These are phyloP conservation scores for Steccherinum ochraceum DNA, from an alignment of 768 basidiomycete genomes.

Conservation along the genomic window DNA sequence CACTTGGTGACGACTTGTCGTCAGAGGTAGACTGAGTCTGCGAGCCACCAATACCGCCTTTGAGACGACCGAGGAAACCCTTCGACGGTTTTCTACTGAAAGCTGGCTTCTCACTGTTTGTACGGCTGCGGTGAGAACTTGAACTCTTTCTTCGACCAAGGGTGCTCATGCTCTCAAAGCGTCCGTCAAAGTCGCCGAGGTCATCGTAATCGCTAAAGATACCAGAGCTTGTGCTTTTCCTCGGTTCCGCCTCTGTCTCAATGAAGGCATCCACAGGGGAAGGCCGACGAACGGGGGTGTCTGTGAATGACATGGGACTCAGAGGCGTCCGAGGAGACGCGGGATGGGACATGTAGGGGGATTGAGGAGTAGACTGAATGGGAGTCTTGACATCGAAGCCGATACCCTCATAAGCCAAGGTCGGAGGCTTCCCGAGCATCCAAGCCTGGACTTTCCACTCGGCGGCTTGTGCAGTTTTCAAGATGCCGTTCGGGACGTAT, in stretches of 20 bases:
- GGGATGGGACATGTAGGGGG: conserved; percentile 23
- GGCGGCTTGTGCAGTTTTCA: conserved; percentile 93
- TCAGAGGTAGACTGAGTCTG: conserved; percentile 34
- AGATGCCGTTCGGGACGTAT: conserved; percentile 87
- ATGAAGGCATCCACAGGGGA: conserved; percentile 19
- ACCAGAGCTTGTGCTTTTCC: conserved; percentile 69
- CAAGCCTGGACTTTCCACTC: conserved; percentile 97
- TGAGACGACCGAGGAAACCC: conserved; percentile 63
- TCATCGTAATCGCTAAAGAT: conserved; percentile 86
- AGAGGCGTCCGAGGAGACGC: conserved; percentile 16
- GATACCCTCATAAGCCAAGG: conserved; percentile 78
- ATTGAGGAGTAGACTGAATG: conserved; percentile 7
- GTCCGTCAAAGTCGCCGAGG: conserved; percentile 78
- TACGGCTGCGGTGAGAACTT: conserved; percentile 19
- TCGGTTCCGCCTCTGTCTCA: conserved; percentile 43
- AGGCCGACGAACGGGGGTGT: not conserved
- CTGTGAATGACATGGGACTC: not conserved
- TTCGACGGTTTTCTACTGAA: conserved; percentile 55
- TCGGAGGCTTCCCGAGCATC: conserved; percentile 95
- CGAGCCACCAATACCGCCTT: conserved; percentile 33
- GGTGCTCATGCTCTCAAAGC: conserved; percentile 78
- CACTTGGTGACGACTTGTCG: conserved; percentile 30
- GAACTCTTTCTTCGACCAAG: conserved; percentile 39
- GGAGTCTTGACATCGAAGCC: conserved; percentile 55
- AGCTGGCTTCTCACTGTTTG: conserved; percentile 26